Conservation (phyloP, 2,329 filamentous ascomycete species). For the Diaporthe citrichinensis region DNA sequence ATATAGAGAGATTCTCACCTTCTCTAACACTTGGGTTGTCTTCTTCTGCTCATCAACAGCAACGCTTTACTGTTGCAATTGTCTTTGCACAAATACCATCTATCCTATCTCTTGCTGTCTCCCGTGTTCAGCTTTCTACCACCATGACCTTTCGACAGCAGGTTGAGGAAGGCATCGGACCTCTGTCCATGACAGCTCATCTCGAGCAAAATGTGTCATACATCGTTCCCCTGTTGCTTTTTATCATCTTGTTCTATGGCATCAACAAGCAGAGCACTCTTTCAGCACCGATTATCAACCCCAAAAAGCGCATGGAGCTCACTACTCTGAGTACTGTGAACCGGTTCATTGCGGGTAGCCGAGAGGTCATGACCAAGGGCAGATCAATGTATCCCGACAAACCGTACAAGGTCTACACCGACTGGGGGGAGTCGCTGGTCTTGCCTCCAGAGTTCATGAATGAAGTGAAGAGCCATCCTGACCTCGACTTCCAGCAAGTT, state of each 20-base stretch:
- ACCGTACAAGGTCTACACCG: conserved; percentile 23
- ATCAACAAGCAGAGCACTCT: not conserved
- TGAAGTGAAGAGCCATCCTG: conserved; percentile 15
- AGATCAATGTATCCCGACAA: conserved; percentile 7
- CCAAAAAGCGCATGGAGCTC: not conserved
- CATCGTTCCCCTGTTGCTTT: not conserved
- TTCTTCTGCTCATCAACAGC: not conserved
- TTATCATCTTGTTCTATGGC: not conserved
- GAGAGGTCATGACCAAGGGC: conserved; percentile 9
- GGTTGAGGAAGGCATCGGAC: not conserved
- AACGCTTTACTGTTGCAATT: not conserved
- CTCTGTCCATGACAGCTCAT: not conserved
- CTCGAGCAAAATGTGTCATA: not conserved
- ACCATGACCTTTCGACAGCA: not conserved
- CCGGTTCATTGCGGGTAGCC: conserved; percentile 3
- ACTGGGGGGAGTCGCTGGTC: conserved; percentile 11
- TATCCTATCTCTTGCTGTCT: not conserved
- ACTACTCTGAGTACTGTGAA: not conserved
- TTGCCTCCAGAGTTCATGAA: conserved; percentile 15
- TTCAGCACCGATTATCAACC: not conserved
- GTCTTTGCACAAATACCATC: no score
- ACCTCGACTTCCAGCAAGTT: conserved; percentile 3
- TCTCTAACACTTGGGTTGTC: not conserved
- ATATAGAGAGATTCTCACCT: not conserved
- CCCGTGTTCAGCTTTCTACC: not conserved